Percentiles rank a stretch among this genome's conserved stretches.
Conservation (phyloP, 148 eudicot genomes). For the Camellia sinensis region DNA sequence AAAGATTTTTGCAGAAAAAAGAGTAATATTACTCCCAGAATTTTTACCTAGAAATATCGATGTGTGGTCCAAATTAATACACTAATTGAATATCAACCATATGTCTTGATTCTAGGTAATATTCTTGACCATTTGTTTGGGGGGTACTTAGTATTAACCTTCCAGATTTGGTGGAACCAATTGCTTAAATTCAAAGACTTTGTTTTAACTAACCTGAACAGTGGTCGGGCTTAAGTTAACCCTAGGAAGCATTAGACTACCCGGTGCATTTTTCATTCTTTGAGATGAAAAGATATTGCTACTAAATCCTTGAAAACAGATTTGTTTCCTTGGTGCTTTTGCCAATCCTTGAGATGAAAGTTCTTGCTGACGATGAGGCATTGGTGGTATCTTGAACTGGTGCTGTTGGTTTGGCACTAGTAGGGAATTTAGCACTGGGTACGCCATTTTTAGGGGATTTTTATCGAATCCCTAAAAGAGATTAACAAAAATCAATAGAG, state of each 20-base stretch:
- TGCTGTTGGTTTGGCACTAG: conserved; percentile 4
- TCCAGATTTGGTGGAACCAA: background rate
- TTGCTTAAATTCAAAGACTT: background rate
- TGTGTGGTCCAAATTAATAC: too few relatives aligned
- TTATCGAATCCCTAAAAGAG: conserved; percentile 26
- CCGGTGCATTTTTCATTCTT: too few relatives aligned
- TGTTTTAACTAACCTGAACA: conserved; percentile 25
- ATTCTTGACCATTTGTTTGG: too few relatives aligned
- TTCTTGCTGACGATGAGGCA: conserved; percentile 17
- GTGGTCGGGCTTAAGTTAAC: conserved; percentile 8
- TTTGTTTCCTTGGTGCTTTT: conserved; percentile 3
- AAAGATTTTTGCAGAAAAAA: too few relatives aligned
- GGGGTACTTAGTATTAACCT: too few relatives aligned
- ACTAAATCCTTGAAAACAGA: conserved; percentile 9
- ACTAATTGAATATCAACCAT: too few relatives aligned
- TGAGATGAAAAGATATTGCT: background rate
- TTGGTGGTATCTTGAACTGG: background rate
- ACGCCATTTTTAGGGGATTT: conserved; percentile 15
- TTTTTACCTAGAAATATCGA: too few relatives aligned
- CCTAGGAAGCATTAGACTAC: conserved; percentile 12
- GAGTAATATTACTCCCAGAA: too few relatives aligned
- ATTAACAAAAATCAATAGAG: background rate
- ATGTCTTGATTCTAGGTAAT: too few relatives aligned
- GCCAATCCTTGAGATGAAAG: conserved; percentile 21
- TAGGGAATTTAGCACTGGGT: conserved; percentile 18